A percentile compares a stretch with the other conserved stretches of the same genome.
Evolutionary conservation across 306 rosid genomes (phyloP).

Genomic region (Citrullus mucosospermus): DNA sequence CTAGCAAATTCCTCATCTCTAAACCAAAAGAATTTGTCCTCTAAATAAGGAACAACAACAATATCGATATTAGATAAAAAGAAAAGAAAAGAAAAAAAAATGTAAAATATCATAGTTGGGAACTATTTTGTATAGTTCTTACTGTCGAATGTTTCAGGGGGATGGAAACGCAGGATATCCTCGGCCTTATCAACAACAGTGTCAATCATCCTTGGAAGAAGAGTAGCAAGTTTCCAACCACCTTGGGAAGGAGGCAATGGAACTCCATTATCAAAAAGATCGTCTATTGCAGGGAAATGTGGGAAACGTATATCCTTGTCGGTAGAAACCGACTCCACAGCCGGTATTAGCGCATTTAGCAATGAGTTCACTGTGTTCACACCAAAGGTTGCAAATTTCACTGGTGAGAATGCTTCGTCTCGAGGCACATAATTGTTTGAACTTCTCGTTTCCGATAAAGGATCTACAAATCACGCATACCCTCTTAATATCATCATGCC

Average conservation of each 20-base stretch:
- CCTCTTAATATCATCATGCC: no score
- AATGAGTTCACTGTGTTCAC: conserved; percentile 23
- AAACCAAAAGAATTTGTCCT: conserved; percentile 79
- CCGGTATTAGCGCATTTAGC: conserved; percentile 35
- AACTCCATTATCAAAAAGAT: conserved; percentile 39
- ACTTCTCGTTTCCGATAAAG: conserved; percentile 33
- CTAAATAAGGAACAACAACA: conserved; percentile 17
- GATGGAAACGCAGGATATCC: conserved; percentile 36
- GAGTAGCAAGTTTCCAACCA: conserved; percentile 1
- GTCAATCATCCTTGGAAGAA: conserved; percentile 36
- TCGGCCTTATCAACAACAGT: conserved; percentile 7
- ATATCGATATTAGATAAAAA: no score
- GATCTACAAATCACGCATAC: conserved; percentile 16
- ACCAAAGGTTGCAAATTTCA: conserved; percentile 31
- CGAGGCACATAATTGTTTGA: conserved; percentile 40
- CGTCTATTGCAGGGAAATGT: conserved; percentile 41
- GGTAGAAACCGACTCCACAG: conserved; percentile 1
- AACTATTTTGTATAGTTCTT: neutral
- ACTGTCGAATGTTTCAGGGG: conserved; percentile 48
- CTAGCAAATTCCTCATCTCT: conserved; percentile 72
- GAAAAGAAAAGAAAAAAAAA: no score
- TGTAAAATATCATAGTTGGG: no score
- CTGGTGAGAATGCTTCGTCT: conserved; percentile 50
- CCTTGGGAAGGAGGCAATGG: conserved; percentile 20
- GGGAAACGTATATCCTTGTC: conserved; percentile 31